A percentile compares a stretch with the other conserved stretches of the same genome.
These are phyloP conservation scores for Deinandra increscens DNA, from an alignment of 129 eudicot species.

Conservation along the genomic window DNA sequence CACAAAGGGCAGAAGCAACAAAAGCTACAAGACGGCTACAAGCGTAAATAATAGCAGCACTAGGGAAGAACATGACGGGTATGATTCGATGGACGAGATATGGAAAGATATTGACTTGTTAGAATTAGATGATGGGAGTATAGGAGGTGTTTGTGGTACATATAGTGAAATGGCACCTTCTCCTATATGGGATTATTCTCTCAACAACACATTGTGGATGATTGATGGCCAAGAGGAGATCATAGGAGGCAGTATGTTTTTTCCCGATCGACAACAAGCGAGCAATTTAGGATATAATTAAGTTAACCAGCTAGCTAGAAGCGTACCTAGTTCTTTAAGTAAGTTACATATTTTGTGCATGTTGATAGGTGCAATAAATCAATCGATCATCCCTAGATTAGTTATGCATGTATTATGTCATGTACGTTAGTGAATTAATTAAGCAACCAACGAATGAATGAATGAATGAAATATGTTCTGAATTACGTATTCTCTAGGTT, in stretches of 20 bases:
- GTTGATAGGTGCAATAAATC: conserved; percentile 20
- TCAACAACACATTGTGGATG: conserved; percentile 54
- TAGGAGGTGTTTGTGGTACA: conserved; percentile 30
- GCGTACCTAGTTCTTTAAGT: conserved; percentile 22
- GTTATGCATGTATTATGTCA: conserved; percentile 11
- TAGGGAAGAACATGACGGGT: conserved; percentile 29
- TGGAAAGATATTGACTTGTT: conserved; percentile 65
- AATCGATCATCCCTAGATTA: background rate
- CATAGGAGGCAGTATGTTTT: conserved; percentile 32
- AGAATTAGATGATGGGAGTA: conserved; percentile 35
- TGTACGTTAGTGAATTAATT: background rate
- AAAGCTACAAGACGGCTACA: too few relatives aligned
- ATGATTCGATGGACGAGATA: conserved; percentile 70
- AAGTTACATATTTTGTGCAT: conserved; percentile 17
- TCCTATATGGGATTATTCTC: conserved; percentile 63
- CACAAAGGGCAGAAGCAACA: conserved; percentile 4
- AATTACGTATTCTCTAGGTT: background rate
- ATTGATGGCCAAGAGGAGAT: conserved; percentile 45
- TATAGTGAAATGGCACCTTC: conserved; percentile 35
- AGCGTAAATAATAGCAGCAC: conserved; percentile 18
- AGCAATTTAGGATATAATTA: conserved; percentile 29
- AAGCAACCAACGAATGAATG: background rate
- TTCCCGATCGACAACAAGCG: conserved; percentile 42
- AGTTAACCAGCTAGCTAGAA: conserved; percentile 31
- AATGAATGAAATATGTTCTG: background rate